Percentiles rank a stretch among this genome's conserved stretches.
These are phyloP conservation scores for Bromus sterilis DNA, from an alignment of 176 grass and related monocot species.

Conservation along the genomic window DNA sequence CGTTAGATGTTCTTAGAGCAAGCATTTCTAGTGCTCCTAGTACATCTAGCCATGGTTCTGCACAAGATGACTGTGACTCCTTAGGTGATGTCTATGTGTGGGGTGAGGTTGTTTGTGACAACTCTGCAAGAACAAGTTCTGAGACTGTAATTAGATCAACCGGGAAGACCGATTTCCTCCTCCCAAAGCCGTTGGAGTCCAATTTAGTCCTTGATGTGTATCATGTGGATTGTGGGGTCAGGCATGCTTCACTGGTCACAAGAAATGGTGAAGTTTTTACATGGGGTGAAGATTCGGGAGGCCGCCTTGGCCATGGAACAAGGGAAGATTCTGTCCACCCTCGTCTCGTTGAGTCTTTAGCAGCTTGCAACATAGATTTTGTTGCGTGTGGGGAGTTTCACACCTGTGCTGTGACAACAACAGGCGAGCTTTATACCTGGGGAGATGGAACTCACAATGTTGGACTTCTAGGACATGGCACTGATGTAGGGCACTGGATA, in stretches of 20 bases:
- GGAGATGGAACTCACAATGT: conserved; percentile 79
- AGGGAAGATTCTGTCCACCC: conserved; percentile 58
- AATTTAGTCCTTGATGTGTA: conserved; percentile 85
- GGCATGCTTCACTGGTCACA: conserved; percentile 73
- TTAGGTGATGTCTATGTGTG: conserved; percentile 87
- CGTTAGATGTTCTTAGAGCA: conserved; percentile 81
- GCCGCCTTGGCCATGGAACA: conserved; percentile 84
- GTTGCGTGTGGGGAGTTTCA: conserved; percentile 93
- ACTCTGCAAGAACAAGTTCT: conserved; percentile 30
- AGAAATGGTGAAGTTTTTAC: conserved; percentile 89
- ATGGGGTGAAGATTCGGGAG: conserved; percentile 94
- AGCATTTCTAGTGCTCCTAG: conserved; percentile 95
- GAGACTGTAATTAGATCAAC: conserved; percentile 39
- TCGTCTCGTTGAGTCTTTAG: conserved; percentile 63
- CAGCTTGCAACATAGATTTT: conserved; percentile 54
- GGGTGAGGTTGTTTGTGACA: conserved; percentile 79
- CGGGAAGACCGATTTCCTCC: conserved; percentile 51
- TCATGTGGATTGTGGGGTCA: conserved; percentile 79
- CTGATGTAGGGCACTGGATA: conserved; percentile 82
- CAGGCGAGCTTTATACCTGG: conserved; percentile 89
- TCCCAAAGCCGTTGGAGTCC: conserved; percentile 80
- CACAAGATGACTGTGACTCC: conserved; percentile 83
- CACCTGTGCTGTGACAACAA: conserved; percentile 73
- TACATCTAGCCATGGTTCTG: conserved; percentile 96
- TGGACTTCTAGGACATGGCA: conserved; percentile 93